Base-by-base conservation (phyloP, 805 yeast genomes). In the Starmerella etchellsii region DNA sequence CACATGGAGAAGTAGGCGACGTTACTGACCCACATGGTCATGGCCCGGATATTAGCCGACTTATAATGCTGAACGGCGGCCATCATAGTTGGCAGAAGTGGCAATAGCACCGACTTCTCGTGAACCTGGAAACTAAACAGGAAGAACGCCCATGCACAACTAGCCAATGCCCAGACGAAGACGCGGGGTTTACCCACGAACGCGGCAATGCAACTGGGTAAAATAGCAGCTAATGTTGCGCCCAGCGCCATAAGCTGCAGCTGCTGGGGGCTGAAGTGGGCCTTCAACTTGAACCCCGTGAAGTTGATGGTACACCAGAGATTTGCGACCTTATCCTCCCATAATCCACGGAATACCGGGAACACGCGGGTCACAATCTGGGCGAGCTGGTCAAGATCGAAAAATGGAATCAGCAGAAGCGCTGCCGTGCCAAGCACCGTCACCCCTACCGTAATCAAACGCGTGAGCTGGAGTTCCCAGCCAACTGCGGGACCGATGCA, bases 271-370 rank as follows among this genome's bases (percentile, higher is more conserved):
- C 73, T 57, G 53, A 81, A 78, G 0, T 68, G 37, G 4, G 61
- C 52, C 48, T 72, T 75, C 54, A 83, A 78, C 57, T 88, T 88
- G 56, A 87, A 58, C 10, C 84, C 47, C 1, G 80, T 66, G 40
- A 44, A 47, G 58, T 91, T 91, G 1, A 85, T 66, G n/a, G 94
- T 78, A 60, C 97, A 87, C 99, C 99, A 91, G 54, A 91, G 80
- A 56, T 87, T 91, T 30, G 95, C 95, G 14, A 91, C 97, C 58
- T 91, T 91, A 57, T 91, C 97, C 59, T 91, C 98, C 69, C 93
- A 91, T 7, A 91, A 68, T 0, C 98, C 98, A 56, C 97, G 71
- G 34, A 76, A 73, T 50, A 91, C 88, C 1, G 99, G 98, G 59
- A 91, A 91, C 24, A 88, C 78, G 47, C 97, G 70, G 32, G 60